These are phyloP conservation scores for Gymnopilus dilepis DNA, from an alignment of 768 basidiomycete species.

Conservation along the genomic window DNA sequence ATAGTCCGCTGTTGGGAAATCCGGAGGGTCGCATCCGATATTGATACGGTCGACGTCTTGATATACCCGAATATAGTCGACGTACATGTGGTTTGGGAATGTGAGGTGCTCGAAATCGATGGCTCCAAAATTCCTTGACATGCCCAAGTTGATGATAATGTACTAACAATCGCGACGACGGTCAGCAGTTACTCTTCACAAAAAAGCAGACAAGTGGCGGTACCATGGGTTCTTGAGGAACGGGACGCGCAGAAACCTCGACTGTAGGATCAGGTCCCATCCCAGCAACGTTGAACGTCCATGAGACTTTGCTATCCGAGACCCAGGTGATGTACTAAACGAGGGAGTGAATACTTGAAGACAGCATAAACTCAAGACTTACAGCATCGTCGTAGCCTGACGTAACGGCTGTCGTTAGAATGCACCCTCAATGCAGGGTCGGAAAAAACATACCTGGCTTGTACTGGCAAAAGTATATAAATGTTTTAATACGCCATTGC, in stretches of 20 bases:
- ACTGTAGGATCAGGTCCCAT: constrained; percentile 64
- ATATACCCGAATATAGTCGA: constrained; percentile 71
- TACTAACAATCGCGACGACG: constrained; percentile 52
- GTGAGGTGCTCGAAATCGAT: constrained; percentile 71
- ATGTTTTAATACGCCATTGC: not conserved
- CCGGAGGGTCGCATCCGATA: constrained; percentile 72
- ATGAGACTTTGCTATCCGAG: constrained; percentile 64
- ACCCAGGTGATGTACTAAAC: constrained; percentile 87
- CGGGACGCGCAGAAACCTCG: constrained; percentile 67
- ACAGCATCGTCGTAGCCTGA: constrained; percentile 70
- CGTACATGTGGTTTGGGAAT: constrained; percentile 61
- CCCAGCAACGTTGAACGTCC: constrained; percentile 79
- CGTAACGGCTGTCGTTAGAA: not conserved
- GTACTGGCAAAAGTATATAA: constrained; percentile 37
- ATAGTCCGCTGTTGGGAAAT: constrained; percentile 72
- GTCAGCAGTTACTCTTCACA: not conserved
- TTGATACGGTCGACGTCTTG: constrained; percentile 64
- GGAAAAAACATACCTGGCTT: constrained; percentile 39
- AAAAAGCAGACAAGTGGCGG: constrained; percentile 24
- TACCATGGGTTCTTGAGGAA: constrained; percentile 91
- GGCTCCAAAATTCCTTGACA: constrained; percentile 77
- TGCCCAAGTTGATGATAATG: constrained; percentile 81
- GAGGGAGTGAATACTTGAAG: not conserved
- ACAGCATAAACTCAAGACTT: constrained; percentile 23
- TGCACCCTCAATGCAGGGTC: not conserved